Base-by-base conservation (phyloP, 2,329 filamentous ascomycete species). In the Monilinia polystroma region DNA sequence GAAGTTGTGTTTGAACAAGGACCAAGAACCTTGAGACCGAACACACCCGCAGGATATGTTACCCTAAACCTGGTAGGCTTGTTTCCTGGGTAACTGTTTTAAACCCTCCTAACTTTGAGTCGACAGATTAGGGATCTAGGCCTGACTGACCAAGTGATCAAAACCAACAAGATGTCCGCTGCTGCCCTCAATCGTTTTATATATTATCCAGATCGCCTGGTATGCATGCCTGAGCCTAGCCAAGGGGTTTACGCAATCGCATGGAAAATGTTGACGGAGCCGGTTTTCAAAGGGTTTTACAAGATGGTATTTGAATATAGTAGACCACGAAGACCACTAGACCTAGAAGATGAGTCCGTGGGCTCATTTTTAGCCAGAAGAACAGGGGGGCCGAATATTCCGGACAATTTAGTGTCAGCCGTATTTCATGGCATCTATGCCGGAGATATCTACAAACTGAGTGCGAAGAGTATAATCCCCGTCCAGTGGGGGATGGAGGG, bases 381-480 rank as follows among this genome's bases (percentile, higher is more conserved):
- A 10, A 76, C 88, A 20, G 78, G 78, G 5, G 81, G 83, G 54
- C 80, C 82, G 29, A 77, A 81, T 45, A 70, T 90, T 8, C 86
- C 87, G 18, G 83, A 95, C 72, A 93, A 96, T 73, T 64, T 97
- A 23, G 78, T 87, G 8, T 97, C 92, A 6, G 92, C 89, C 63
- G 79, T 87, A 75, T 74, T 92, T 64, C 95, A 98, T 77, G 95
- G 95, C 53, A 92, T 98, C 67, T 97, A 96, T 77, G 95, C 93
- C 29, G 95, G 95, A 6, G 91, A 97, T 78, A 86, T 96, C 58
- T 87, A 91, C 76, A 84, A 89, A 75, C 81, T 98, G 62, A 97
- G 93, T 77, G 87, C 86, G 58, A 87, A 86, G 72, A 87, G 86
- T 62, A 80, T 90, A 47, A 41, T 74, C 32, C 68, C 73, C 0